Percentiles rank a stretch among this genome's conserved stretches.
These are phyloP conservation scores for Kuraishia floccosa DNA, from an alignment of 805 yeast genomes.

Conservation along the genomic window DNA sequence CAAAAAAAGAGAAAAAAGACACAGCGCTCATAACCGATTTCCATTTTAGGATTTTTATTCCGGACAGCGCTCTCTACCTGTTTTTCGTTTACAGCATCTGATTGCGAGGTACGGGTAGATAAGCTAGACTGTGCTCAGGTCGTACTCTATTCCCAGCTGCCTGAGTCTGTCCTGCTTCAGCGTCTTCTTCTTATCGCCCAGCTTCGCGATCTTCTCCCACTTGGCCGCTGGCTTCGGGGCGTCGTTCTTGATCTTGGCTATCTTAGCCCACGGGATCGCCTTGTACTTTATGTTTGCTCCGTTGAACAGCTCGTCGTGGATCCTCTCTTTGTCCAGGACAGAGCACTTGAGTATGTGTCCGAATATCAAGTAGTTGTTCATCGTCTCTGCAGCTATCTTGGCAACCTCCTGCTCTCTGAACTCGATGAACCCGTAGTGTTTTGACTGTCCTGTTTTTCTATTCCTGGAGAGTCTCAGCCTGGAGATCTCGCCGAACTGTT, in stretches of 20 bases:
- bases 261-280: conserved; percentile 47
- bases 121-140: too few species aligned
- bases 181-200: conserved; percentile 27
- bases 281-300: conserved; percentile 45
- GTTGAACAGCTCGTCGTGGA: conserved; percentile 46
- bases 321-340: conserved; percentile 41
- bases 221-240: conserved; percentile 42
- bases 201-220: conserved; percentile 42
- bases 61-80: background rate
- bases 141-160: conserved; percentile 48
- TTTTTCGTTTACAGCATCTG: too few species aligned
- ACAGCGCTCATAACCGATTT: too few species aligned
- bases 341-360: conserved; percentile 71
- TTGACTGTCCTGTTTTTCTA: conserved; percentile 81
- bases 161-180: conserved; percentile 38
- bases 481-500: conserved; percentile 81
- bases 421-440: conserved; percentile 87
- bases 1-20: too few species aligned
- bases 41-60: too few species aligned
- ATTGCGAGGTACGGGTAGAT: too few species aligned
- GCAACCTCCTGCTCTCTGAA: conserved; percentile 71
- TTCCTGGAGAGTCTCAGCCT: conserved; percentile 78
- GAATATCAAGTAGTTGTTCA: conserved; percentile 86
- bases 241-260: conserved; percentile 42
- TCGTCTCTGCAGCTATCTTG: conserved; percentile 81